A percentile compares a stretch with the other conserved stretches of the same genome.
phyloP scores from a whole-genome alignment of 306 rosid genomes.

The Styphnolobium japonicum region DNA sequence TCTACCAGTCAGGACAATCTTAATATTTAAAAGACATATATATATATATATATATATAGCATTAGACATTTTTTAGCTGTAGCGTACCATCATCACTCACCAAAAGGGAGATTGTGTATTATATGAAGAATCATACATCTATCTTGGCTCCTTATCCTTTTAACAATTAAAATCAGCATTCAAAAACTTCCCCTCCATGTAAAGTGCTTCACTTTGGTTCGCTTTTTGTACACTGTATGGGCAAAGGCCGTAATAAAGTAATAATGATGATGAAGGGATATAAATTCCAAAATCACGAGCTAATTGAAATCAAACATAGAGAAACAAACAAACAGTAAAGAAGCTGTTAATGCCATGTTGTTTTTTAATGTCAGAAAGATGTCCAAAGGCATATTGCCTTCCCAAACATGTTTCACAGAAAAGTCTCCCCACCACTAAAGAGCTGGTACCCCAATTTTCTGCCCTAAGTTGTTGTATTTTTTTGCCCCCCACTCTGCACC shows the following conservation, averaged over 20 bases:
- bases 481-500: background rate
- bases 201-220: no score
- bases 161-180: background rate
- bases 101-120: background rate
- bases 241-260: background rate
- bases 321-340: background rate
- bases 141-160: background rate
- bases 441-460: slow-evolving; percentile 38
- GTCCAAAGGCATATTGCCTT: slow-evolving; percentile 30
- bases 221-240: no score
- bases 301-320: background rate
- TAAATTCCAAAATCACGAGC: slow-evolving; percentile 3
- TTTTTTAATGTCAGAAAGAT: slow-evolving; percentile 21
- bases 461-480: slow-evolving; percentile 20
- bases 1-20: no score
- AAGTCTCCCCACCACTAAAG: slow-evolving; percentile 28
- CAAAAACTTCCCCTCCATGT: background rate
- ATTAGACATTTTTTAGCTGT: background rate
- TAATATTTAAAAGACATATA: no score
- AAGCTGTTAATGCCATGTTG: background rate
- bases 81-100: background rate
- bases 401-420: slow-evolving; percentile 37
- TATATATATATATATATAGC: no score
- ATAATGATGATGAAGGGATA: background rate
- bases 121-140: background rate